Conservation (phyloP, 108 stramenopile species). For the Nitzschia palea region DNA sequence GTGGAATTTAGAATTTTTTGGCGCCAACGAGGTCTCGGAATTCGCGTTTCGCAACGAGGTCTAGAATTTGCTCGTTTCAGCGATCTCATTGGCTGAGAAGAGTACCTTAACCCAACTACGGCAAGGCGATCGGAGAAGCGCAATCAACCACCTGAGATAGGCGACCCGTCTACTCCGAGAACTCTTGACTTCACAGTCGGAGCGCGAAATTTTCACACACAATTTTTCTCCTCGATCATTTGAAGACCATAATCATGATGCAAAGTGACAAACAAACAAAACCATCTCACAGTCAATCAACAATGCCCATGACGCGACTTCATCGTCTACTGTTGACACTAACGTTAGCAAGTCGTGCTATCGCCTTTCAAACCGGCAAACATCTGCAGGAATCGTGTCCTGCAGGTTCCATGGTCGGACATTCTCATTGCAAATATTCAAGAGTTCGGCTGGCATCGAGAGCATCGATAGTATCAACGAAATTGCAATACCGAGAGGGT, state of each 20-base stretch:
- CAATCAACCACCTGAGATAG: background rate
- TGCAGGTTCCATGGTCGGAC: too few relatives aligned
- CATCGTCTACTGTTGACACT: background rate
- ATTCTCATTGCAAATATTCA: too few relatives aligned
- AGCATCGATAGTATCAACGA: background rate
- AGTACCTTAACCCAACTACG: too few relatives aligned
- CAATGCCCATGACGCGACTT: background rate
- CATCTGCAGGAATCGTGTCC: background rate
- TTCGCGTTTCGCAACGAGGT: too few relatives aligned
- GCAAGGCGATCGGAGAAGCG: background rate
- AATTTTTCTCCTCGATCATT: too few relatives aligned
- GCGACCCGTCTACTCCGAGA: background rate
- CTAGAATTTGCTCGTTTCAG: too few relatives aligned
- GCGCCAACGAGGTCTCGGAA: too few relatives aligned
- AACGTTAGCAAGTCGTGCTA: background rate
- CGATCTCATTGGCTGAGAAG: slow-evolving; percentile 10
- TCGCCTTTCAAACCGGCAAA: slow-evolving; percentile 2
- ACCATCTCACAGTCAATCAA: background rate
- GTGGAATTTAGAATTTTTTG: too few relatives aligned
- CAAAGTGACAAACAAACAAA: background rate
- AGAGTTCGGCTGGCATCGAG: background rate
- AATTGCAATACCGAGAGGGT: slow-evolving; percentile 3
- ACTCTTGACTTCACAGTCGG: too few relatives aligned
- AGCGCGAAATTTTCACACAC: too few relatives aligned
- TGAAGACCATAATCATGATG: background rate